These are phyloP conservation scores for Lasiodiplodia sp. DNA, from an alignment of 2,329 filamentous ascomycete species.

Conservation along the genomic window DNA sequence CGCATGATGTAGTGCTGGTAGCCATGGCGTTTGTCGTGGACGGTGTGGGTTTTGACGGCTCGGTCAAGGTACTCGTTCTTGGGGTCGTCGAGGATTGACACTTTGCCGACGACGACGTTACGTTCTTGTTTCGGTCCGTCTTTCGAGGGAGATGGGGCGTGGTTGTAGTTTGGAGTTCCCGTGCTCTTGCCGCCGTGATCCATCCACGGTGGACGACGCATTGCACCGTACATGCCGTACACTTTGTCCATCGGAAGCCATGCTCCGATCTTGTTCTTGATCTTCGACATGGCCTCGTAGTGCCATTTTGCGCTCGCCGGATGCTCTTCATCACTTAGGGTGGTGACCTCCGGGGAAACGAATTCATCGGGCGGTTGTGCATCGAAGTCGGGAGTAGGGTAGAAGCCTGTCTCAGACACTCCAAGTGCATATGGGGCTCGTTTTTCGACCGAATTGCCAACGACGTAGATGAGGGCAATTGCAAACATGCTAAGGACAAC, in stretches of 20 bases:
- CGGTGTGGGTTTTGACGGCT: slow-evolving; percentile 44
- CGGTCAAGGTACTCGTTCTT: slow-evolving; percentile 41
- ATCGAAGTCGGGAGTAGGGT: background rate
- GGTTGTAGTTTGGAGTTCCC: background rate
- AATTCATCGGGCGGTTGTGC: background rate
- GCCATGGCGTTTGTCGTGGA: slow-evolving; percentile 44
- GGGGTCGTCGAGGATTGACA: slow-evolving; percentile 27
- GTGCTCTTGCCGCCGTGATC: slow-evolving; percentile 8
- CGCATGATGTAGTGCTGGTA: slow-evolving; percentile 45
- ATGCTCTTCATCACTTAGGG: slow-evolving; percentile 11
- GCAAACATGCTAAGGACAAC: background rate
- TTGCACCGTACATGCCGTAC: slow-evolving; percentile 16
- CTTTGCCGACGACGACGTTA: slow-evolving; percentile 20
- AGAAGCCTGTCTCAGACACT: slow-evolving; percentile 7
- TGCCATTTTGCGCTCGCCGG: slow-evolving; percentile 10
- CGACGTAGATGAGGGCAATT: background rate
- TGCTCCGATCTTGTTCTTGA: slow-evolving; percentile 9
- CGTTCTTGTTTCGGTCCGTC: slow-evolving; percentile 4
- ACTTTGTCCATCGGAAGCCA: slow-evolving; percentile 16
- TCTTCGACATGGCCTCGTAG: slow-evolving; percentile 14
- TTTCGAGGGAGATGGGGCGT: background rate
- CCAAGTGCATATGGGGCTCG: background rate
- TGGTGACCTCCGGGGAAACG: background rate
- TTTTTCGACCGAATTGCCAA: background rate
- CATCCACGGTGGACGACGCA: slow-evolving; percentile 13